A percentile compares a stretch with the other conserved stretches of the same genome.
These are phyloP conservation scores for Cutaneotrichosporon cavernicola DNA, from an alignment of 1,284 basidiomycete species.

Conservation along the genomic window DNA sequence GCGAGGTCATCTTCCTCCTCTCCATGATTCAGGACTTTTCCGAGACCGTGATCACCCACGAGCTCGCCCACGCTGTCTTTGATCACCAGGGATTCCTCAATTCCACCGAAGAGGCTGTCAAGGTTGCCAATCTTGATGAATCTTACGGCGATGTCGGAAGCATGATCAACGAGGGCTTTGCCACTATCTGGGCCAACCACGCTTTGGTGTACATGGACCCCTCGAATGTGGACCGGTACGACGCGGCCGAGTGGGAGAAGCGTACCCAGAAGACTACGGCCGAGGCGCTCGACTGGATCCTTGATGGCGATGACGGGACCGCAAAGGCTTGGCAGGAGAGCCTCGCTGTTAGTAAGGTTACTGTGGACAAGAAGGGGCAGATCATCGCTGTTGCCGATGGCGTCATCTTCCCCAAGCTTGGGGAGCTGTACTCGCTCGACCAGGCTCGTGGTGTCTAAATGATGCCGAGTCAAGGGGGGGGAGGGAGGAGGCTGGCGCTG, in stretches of 20 bases:
- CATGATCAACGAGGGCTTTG: constrained; percentile 3
- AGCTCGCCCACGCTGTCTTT: constrained; percentile 1
- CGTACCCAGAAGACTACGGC: neutral
- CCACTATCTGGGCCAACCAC: neutral
- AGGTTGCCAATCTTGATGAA: neutral
- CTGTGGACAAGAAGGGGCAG: neutral
- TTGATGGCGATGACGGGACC: neutral
- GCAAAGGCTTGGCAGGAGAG: neutral
- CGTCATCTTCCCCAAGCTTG: constrained; percentile 2
- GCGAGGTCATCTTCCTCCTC: neutral
- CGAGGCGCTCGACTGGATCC: neutral
- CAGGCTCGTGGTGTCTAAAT: neutral
- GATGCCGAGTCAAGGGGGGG: too few species aligned
- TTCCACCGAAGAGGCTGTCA: neutral
- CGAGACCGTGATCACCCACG: neutral
- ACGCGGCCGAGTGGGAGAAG: neutral
- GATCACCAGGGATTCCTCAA: neutral
- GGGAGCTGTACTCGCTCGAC: neutral
- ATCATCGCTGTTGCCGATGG: neutral
- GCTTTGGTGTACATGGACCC: neutral
- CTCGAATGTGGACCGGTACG: neutral
- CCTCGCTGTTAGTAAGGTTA: neutral
- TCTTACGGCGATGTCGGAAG: neutral
- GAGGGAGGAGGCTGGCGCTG: neutral
- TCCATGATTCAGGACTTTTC: neutral